Evolutionary conservation across 495 filamentous ascomycete species (phyloP), one percentile per base, ranked within the genome.

Genomic region (Penicillium longicatenatum): DNA sequence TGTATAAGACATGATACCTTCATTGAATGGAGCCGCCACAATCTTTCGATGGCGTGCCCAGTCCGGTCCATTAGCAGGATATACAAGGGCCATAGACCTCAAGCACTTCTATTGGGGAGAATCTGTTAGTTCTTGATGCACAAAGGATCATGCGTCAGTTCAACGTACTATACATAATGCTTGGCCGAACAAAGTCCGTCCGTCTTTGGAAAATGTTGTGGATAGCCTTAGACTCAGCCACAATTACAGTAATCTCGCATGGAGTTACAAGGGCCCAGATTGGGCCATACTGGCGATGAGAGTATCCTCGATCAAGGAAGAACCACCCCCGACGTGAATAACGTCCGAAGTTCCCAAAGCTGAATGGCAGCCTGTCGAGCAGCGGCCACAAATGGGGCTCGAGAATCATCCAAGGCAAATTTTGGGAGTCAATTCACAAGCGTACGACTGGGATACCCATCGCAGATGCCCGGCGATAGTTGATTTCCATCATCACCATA

Each of bases 401-500:
- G 19, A 45, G 42, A 45, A 45, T 21, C 42, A 45, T 21, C 42
- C 42, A 45, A 45, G 42, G n/a, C 5, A 45, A 17, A 20, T 45
- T 45, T 22, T 45, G 42, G 10, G 42, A n/a, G 42, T 45, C 42
- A 20, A 45, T 7, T 17, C 42, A 45, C 3, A 45, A 45, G 3
- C 42, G 42, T 20, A 45, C 42, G 42, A 45, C 42, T 45, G 42
- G 42, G 16, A 45, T 45, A 17, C 42, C 42, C 42, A 45, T 45
- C 42, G n/a, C 42, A 20, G 42, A 45, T 1, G 42, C 42, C 21
- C 42, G 42, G 21, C 42, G 42, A 22, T 24, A 45, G 11, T 45
- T n/a, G 21, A 45, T 45, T 20, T 45, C 42, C 42, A 45, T 45
- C 42, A 45, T 45, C 42, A 45, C 42, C 42, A 45, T 21, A 21